Conservation (phyloP, 2,329 filamentous ascomycete species). For the Alternaria novae-zelandiae region DNA sequence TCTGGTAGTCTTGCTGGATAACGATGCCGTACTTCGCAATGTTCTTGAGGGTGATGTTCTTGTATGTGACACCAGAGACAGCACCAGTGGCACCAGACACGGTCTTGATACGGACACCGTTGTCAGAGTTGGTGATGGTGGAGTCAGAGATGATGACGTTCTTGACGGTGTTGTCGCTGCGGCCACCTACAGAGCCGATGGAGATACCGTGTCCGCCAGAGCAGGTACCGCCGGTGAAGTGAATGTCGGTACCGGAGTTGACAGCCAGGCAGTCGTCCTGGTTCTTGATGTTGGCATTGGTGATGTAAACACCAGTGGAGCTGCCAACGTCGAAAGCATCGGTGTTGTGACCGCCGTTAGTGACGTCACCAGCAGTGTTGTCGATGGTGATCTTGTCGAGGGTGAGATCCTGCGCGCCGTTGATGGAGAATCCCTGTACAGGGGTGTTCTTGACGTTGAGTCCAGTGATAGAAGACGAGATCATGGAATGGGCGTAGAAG, state of each 20-base stretch:
- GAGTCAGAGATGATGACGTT: conserved; percentile 60
- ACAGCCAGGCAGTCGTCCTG: conserved; percentile 67
- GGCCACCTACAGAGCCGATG: conserved; percentile 66
- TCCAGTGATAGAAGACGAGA: conserved; percentile 56
- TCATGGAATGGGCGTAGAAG: conserved; percentile 63
- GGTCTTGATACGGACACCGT: conserved; percentile 67
- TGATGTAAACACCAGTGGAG: conserved; percentile 58
- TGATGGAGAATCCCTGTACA: conserved; percentile 60
- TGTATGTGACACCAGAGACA: conserved; percentile 57
- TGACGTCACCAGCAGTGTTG: conserved; percentile 60
- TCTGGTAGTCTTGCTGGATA: conserved; percentile 61
- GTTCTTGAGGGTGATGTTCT: conserved; percentile 54
- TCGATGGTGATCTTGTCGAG: conserved; percentile 63
- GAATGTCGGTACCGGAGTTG: conserved; percentile 59
- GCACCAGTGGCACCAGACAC: conserved; percentile 59
- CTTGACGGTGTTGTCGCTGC: conserved; percentile 61
- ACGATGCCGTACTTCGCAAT: conserved; percentile 60
- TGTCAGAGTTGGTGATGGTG: conserved; percentile 59
- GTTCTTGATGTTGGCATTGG: conserved; percentile 60
- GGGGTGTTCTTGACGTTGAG: conserved; percentile 63
- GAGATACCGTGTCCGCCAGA: conserved; percentile 64
- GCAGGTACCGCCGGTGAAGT: conserved; percentile 52
- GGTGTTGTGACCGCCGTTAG: conserved; percentile 56
- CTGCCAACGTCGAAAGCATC: conserved; percentile 64
- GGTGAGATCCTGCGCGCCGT: conserved; percentile 53